Base-by-base conservation (phyloP, 2,329 filamentous ascomycete species). In the Hypomyces perniciosus region DNA sequence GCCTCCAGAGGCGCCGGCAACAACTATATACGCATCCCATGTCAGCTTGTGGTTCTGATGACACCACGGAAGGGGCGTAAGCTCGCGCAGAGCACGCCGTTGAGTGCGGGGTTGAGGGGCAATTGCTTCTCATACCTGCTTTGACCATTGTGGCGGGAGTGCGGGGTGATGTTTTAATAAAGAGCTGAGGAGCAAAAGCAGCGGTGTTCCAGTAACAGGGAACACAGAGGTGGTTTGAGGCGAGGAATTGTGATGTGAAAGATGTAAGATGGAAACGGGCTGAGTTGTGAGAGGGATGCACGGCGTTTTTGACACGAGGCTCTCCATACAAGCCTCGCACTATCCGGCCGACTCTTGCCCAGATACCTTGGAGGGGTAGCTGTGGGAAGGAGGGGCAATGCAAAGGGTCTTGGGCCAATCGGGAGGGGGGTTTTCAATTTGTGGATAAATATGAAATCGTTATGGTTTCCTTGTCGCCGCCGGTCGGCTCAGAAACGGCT, bases 1-100 rank as follows among this genome's bases (percentile, higher is more conserved):
- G 78, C 93, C 93, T 76, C 93, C 93, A 72, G 92, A 85, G 70
- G 92, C 93, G 75, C 93, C 93, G 75, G 93, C 90, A 78, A 99
- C 92, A 68, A 84, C 80, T 85, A 54, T 7, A 51, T 51, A 31
- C 31, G 43, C 28, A 29, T 27, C 30, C 4, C 42, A 6, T 31
- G 31, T 45, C 20, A 45, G 43, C 30, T 37, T 6, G 5, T 42
- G 28, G 20, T 20, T 20, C 8, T 29, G 8, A 29, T 10, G 20
- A 8, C 40, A 42, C 10, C 40, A 26, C 40, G 20, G 20, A 20
- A 20, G 20, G 20, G 20, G 20, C 29, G 41, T 12, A n/a, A 44
- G 28, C 10, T 9, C 20, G n/a, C 29, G 42, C 33, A 30, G 10
- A 41, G 34, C 43, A 50, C 27, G 29, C 20, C 27, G 9, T 12